Evolutionary conservation across 768 basidiomycete genomes (phyloP), one percentile per base, ranked within the genome.

Genomic region (Hydnomerulius pinastri): DNA sequence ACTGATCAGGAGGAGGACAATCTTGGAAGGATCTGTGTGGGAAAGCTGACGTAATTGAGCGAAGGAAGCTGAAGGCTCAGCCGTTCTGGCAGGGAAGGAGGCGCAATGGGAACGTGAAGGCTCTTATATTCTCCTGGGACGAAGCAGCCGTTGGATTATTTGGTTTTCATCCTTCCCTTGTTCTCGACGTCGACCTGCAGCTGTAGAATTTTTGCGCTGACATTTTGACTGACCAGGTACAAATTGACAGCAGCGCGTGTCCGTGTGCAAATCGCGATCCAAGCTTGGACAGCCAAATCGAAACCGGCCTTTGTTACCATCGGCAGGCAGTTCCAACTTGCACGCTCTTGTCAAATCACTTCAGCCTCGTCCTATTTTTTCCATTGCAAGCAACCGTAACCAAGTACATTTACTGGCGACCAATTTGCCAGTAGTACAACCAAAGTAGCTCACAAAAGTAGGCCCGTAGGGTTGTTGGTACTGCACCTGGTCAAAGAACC

Each of bases 41-140:
- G 45, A 46, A 46, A 6, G 45, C 45, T 46, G 45, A 46, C 47
- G 30, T 48, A 33, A 32, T 48, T 33, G 32, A 33, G n/a, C n/a
- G n/a, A 32, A 32, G 30, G 30, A 7, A 8, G 30, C 7, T 7
- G 30, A 32, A 32, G 30, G 30, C 8, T 7, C 30, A 7, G 30
- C 30, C 15, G 30, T 7, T 32, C 15, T 32, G 30, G 30, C 8
- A 7, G 30, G 7, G 15, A 32, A 7, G 30, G 30, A 7, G 15
- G 30, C 30, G 7, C 30, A 32, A 32, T 15, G 7, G 30, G 8
- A 32, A 32, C n/a, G n/a, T n/a, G n/a, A 32, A 15, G 30, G 33
- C 17, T 35, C 33, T 35, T 35, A 35, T 35, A 30, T 13, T 35
- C 33, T 35, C 33, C 33, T n/a, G n/a, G n/a, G 33, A 17, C 30